phyloP scores from a whole-genome alignment of 2,329 filamentous ascomycete species.

The Colletotrichum sansevieriae region DNA sequence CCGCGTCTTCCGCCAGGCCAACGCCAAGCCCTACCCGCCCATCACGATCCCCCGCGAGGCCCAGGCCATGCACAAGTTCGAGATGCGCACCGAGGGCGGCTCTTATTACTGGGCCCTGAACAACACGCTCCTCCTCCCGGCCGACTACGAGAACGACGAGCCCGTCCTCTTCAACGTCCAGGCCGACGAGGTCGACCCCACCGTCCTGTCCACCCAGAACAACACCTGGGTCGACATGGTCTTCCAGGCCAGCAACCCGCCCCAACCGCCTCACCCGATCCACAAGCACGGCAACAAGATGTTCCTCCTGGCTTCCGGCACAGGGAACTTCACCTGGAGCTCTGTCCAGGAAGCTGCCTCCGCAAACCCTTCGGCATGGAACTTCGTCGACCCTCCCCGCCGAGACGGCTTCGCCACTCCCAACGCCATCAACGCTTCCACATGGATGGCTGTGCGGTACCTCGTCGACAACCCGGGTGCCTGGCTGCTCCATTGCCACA shows the following conservation, averaged over 20 bases:
- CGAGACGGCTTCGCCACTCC: conserved; percentile 63
- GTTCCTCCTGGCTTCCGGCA: conserved; percentile 67
- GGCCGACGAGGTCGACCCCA: conserved; percentile 52
- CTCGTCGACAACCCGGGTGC: conserved; percentile 65
- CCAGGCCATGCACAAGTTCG: conserved; percentile 60
- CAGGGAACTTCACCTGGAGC: conserved; percentile 63
- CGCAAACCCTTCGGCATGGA: conserved; percentile 64
- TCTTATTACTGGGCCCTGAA: conserved; percentile 68
- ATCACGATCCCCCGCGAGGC: conserved; percentile 56
- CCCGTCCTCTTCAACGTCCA: conserved; percentile 63
- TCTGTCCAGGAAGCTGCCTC: conserved; percentile 65
- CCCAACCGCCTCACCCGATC: conserved; percentile 70
- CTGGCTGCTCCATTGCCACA: conserved; percentile 69
- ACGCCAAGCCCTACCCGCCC: conserved; percentile 62
- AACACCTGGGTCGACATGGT: conserved; percentile 70
- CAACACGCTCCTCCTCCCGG: conserved; percentile 56
- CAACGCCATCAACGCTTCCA: conserved; percentile 46
- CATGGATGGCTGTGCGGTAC: conserved; percentile 67
- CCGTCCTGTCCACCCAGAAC: conserved; percentile 62
- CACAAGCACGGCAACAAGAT: conserved; percentile 75
- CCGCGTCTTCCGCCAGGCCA: conserved; percentile 58
- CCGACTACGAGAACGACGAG: conserved; percentile 50
- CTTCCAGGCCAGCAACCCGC: conserved; percentile 56
- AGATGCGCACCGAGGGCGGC: conserved; percentile 55
- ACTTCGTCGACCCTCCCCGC: conserved; percentile 66